Conservation (phyloP, 495 filamentous ascomycete genomes). For the Hypoxylon cercidicola region DNA sequence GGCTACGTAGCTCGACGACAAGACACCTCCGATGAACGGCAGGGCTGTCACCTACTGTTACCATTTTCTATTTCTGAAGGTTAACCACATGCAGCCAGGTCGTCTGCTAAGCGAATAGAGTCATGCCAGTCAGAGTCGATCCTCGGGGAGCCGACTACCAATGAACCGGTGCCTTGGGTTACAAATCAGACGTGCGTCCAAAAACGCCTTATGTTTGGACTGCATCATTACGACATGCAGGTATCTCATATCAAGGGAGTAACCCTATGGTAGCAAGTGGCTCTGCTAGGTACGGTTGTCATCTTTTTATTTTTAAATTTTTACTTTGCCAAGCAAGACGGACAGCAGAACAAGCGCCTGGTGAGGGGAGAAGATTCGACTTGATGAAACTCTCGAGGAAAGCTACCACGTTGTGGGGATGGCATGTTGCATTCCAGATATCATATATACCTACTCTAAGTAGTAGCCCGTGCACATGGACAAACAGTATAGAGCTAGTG, state of each 20-base stretch:
- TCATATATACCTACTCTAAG: too few species aligned
- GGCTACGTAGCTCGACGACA: conserved; percentile 35
- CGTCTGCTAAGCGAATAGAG: conserved; percentile 26
- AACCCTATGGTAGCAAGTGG: conserved; percentile 2
- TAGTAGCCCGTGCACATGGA: conserved; percentile 15
- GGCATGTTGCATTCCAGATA: conserved; percentile 38
- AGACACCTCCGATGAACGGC: conserved; percentile 38
- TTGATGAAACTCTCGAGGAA: conserved; percentile 6
- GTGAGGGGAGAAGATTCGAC: neutral
- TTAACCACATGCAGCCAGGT: conserved; percentile 30
- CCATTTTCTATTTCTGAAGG: conserved; percentile 20
- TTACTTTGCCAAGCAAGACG: conserved; percentile 1
- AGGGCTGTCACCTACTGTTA: conserved; percentile 10
- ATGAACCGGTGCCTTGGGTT: conserved; percentile 39
- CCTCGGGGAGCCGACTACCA: conserved; percentile 28
- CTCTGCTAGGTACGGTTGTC: conserved; percentile 9
- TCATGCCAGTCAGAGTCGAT: conserved; percentile 24
- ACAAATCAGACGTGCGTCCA: conserved; percentile 19
- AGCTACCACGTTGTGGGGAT: conserved; percentile 16
- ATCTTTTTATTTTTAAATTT: neutral
- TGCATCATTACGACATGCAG: conserved; percentile 33
- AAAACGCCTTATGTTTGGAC: neutral
- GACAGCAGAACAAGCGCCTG: neutral
- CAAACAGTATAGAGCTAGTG: conserved; percentile 18
- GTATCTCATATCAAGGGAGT: conserved; percentile 9